A percentile compares a stretch with the other conserved stretches of the same genome.
These are phyloP conservation scores for Candida boleticola DNA, from an alignment of 805 yeast species.

Conservation along the genomic window DNA sequence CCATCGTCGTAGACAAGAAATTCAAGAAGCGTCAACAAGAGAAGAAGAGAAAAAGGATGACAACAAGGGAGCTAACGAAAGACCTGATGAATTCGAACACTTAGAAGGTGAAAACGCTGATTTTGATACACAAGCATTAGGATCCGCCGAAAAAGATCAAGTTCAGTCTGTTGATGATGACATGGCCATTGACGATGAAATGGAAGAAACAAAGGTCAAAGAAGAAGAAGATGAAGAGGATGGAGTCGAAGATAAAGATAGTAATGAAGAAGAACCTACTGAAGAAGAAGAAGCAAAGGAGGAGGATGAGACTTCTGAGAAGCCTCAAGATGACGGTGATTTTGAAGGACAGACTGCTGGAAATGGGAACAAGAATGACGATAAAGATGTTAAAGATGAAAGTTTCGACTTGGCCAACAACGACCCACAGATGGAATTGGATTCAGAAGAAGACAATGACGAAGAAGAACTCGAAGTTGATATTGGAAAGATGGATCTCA, in stretches of 20 bases:
- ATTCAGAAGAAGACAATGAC: slow-evolving; percentile 24
- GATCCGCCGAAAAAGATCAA: slow-evolving; percentile 82
- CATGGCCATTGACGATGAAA: slow-evolving; percentile 76
- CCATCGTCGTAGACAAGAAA: slow-evolving; percentile 87
- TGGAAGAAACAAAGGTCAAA: slow-evolving; percentile 20
- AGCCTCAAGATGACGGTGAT: slow-evolving; percentile 39
- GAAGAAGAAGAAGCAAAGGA: slow-evolving; percentile 24
- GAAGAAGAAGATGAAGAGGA: slow-evolving; percentile 17
- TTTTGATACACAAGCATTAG: slow-evolving; percentile 86
- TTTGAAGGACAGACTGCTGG: slow-evolving; percentile 39
- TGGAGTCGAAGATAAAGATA: slow-evolving; percentile 22
- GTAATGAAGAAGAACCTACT: slow-evolving; percentile 26
- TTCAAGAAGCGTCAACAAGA: slow-evolving; percentile 57
- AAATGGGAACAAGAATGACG: background rate
- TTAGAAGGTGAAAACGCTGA: slow-evolving; percentile 77
- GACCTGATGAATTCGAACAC: slow-evolving; percentile 86
- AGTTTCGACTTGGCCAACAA: slow-evolving; percentile 49
- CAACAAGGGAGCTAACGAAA: slow-evolving; percentile 57
- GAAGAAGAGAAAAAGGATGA: slow-evolving; percentile 43
- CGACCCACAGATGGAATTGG: slow-evolving; percentile 18
- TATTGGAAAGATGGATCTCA: slow-evolving; percentile 16
- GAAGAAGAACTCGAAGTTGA: slow-evolving; percentile 17
- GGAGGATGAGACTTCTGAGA: slow-evolving; percentile 25
- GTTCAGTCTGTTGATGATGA: slow-evolving; percentile 74
- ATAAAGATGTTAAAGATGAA: slow-evolving; percentile 18